Evolutionary conservation across 2,329 filamentous ascomycete species (phyloP).

Genomic region (Whalleya microplaca): DNA sequence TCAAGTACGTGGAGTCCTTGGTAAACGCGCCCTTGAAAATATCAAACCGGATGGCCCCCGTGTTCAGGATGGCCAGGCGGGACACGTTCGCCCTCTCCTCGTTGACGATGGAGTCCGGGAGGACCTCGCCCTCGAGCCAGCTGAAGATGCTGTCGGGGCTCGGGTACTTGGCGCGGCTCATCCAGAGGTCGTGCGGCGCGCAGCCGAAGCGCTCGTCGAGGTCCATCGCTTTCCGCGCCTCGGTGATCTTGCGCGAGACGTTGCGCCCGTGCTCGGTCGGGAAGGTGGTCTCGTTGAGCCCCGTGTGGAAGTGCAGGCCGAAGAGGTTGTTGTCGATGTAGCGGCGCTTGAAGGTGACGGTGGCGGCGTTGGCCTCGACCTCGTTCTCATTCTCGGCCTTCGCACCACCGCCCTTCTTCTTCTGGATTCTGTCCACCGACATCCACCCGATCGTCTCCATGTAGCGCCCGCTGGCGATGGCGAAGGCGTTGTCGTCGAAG

Average conservation of each 20-base stretch:
- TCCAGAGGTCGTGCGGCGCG: conserved; percentile 79
- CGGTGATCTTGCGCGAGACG: conserved; percentile 70
- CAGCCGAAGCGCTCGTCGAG: conserved; percentile 82
- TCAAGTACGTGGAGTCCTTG: conserved; percentile 79
- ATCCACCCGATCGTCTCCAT: conserved; percentile 96
- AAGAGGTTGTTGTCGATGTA: conserved; percentile 96
- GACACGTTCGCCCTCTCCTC: conserved; percentile 62
- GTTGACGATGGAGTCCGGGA: conserved; percentile 69
- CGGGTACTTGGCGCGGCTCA: conserved; percentile 77
- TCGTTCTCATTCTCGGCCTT: no score
- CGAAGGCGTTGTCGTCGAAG: conserved; percentile 79
- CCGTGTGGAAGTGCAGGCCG: conserved; percentile 81
- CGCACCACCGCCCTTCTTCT: conserved; percentile 41
- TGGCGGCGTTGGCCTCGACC: conserved; percentile 38
- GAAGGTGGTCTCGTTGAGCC: conserved; percentile 72
- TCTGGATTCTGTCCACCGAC: conserved; percentile 71
- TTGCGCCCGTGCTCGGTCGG: conserved; percentile 74
- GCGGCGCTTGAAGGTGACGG: conserved; percentile 69
- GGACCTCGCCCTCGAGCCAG: conserved; percentile 75
- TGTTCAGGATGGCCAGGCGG: conserved; percentile 80
- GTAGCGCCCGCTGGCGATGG: conserved; percentile 85
- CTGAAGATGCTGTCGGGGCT: conserved; percentile 76
- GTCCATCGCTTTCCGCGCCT: conserved; percentile 69
- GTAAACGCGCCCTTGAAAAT: conserved; percentile 93
- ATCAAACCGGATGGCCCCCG: conserved; percentile 90